Conservation (phyloP, 176 grass and related monocot species). For the Ensete glaucum region DNA sequence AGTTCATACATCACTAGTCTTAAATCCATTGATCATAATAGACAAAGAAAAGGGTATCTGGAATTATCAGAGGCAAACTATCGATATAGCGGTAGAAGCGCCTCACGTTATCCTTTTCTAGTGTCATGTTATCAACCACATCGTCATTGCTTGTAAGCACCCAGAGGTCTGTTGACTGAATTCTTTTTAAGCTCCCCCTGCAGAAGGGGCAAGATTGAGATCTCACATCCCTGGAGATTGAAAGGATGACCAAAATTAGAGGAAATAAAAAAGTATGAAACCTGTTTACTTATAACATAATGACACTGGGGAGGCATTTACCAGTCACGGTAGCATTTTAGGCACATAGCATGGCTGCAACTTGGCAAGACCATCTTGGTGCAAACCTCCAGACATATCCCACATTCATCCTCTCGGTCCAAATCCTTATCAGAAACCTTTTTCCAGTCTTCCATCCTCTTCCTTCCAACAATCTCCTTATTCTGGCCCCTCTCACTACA, state of each 20-base stretch:
- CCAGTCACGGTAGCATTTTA: constrained; percentile 65
- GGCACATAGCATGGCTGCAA: constrained; percentile 69
- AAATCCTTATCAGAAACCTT: constrained; percentile 57
- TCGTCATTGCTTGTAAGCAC: constrained; percentile 31
- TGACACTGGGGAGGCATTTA: constrained; percentile 1
- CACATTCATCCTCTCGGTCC: constrained; percentile 88
- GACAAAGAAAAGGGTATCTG: constrained; percentile 23
- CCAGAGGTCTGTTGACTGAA: constrained; percentile 35
- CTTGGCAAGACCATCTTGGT: constrained; percentile 76
- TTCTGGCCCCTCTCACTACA: constrained; percentile 56
- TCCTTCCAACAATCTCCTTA: constrained; percentile 61
- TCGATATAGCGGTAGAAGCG: constrained; percentile 30
- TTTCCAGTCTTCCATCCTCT: constrained; percentile 37
- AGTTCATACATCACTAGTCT: constrained; percentile 4
- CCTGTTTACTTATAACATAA: not conserved
- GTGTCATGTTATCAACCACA: constrained; percentile 25
- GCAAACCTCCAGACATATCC: constrained; percentile 75
- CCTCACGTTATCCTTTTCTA: constrained; percentile 32
- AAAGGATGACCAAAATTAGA: not conserved
- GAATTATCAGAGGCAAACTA: constrained; percentile 27
- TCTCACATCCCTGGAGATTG: constrained; percentile 23
- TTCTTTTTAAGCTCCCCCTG: constrained; percentile 36
- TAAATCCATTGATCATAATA: constrained; percentile 30
- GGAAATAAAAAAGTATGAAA: not conserved
- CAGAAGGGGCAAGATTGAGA: constrained; percentile 41